Conservation (phyloP, 345 rosid species). For the Aquilaria malaccensis region DNA sequence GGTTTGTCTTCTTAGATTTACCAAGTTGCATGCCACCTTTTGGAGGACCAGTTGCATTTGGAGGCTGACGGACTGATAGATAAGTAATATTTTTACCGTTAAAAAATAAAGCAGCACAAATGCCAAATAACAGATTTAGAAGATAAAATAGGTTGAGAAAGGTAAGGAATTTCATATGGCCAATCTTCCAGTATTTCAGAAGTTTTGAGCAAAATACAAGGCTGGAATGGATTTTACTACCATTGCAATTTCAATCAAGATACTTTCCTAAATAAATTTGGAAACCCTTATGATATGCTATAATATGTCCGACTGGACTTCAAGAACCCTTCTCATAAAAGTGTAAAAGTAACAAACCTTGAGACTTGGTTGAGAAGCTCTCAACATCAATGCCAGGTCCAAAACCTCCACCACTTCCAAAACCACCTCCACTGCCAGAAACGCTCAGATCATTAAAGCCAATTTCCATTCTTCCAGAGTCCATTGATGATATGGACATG, state of each 20-base stretch:
- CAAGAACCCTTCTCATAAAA: no score
- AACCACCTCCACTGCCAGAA: slow-evolving; percentile 64
- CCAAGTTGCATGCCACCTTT: slow-evolving; percentile 98
- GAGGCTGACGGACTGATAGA: slow-evolving; percentile 56
- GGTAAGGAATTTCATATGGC: no score
- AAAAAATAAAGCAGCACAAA: no score
- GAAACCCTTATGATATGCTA: neutral
- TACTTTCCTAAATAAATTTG: neutral
- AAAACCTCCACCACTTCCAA: slow-evolving; percentile 72
- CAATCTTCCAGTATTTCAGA: no score
- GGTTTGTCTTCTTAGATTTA: slow-evolving; percentile 68
- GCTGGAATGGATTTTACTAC: neutral
- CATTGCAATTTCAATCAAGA: neutral
- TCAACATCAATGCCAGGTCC: slow-evolving; percentile 61
- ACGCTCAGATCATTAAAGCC: slow-evolving; percentile 72
- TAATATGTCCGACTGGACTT: neutral
- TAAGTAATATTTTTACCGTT: no score
- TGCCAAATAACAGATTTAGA: no score
- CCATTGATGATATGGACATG: slow-evolving; percentile 70
- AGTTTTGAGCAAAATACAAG: no score
- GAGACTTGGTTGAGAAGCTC: slow-evolving; percentile 55
- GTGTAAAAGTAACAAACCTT: slow-evolving; percentile 38
- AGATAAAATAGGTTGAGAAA: no score
- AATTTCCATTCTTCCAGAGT: slow-evolving; percentile 77
- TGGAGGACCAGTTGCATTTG: slow-evolving; percentile 80